Percentiles rank a stretch among this genome's conserved stretches.
Conservation (phyloP, 805 yeast species). For the Teunomyces aglyptinius region DNA sequence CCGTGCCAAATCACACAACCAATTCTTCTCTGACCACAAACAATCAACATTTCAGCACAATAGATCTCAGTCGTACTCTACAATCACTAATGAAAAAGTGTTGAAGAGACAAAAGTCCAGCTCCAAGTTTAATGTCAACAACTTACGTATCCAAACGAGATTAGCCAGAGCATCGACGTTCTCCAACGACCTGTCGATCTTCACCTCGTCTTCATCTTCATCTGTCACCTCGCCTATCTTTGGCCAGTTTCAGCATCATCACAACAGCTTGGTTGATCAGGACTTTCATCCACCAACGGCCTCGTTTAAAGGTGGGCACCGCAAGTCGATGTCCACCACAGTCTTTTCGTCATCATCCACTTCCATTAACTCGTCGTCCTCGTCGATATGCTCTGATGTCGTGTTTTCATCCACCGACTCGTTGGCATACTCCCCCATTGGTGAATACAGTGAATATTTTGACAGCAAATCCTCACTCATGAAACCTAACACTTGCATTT, state of each 20-base stretch:
- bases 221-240: conserved; percentile 4
- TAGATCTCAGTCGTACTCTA: conserved; percentile 29
- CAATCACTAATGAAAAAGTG: conserved; percentile 28
- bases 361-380: conserved; percentile 30
- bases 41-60: conserved; percentile 13
- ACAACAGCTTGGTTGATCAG: conserved; percentile 9
- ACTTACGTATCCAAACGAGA: conserved; percentile 9
- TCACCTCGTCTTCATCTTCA: conserved; percentile 12
- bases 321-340: conserved; percentile 16
- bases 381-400: conserved; percentile 27
- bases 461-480: conserved; percentile 14
- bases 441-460: conserved; percentile 25
- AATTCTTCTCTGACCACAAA: conserved; percentile 7
- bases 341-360: conserved; percentile 20
- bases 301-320: conserved; percentile 16
- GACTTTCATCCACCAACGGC: conserved; percentile 31
- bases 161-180: conserved; percentile 26
- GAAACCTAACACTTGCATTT: background rate
- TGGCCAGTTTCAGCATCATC: conserved; percentile 1
- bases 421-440: conserved; percentile 23
- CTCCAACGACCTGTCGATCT: conserved; percentile 21
- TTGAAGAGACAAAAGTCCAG: conserved; percentile 31
- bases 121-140: conserved; percentile 9
- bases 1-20: conserved; percentile 36
- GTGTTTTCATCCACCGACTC: conserved; percentile 30